Evolutionary conservation across 352 stramenopile species (phyloP), one percentile per base, ranked within the genome.

Genomic region (Plasmopara viticola): DNA sequence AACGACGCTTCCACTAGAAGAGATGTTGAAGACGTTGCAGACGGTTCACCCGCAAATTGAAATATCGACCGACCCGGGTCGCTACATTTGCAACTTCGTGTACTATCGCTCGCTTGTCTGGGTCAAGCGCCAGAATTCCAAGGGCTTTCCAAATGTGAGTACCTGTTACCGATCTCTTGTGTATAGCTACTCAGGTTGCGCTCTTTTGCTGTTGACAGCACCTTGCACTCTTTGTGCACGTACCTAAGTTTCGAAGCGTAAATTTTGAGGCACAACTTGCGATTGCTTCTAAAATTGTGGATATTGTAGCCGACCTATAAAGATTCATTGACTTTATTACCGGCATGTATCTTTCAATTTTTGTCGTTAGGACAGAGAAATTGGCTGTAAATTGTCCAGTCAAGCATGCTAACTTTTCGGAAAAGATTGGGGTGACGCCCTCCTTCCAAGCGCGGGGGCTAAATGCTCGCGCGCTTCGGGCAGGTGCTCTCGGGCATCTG

Each of bases 51-150:
- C 68, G 31, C 60, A 60, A 13, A 54, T 80, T 8, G 49, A 29
- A 5, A 68, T 94, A 42, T 94, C 83, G 12, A 86, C 53, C 9
- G 77, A 94, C 53, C 80, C 80, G 1, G 83, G 83, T 6, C 68
- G 83, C 18, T 94, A 90, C 66, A 89, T 94, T 51, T 94, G 83
- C 67, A 94, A 94, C 64, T 90, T 72, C 55, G 81, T 90, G 13
- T 94, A 89, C 71, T 94, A 78, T 58, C 59, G 73, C 30, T 91
- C 80, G 61, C 74, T 94, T 12, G 58, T 77, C 34, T 88, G 79
- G 77, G 58, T 66, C 54, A 78, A 86, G 34, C 44, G 60, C 17
- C 68, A 78, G 25, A 58, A 53, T 15, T 49, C 38, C 51, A 70
- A 72, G 42, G 58, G 56, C 9, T 48, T 72, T 28, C 60, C 56